These are phyloP conservation scores for Penicillium sp. DNA, from an alignment of 2,329 filamentous ascomycete genomes.

Conservation along the genomic window DNA sequence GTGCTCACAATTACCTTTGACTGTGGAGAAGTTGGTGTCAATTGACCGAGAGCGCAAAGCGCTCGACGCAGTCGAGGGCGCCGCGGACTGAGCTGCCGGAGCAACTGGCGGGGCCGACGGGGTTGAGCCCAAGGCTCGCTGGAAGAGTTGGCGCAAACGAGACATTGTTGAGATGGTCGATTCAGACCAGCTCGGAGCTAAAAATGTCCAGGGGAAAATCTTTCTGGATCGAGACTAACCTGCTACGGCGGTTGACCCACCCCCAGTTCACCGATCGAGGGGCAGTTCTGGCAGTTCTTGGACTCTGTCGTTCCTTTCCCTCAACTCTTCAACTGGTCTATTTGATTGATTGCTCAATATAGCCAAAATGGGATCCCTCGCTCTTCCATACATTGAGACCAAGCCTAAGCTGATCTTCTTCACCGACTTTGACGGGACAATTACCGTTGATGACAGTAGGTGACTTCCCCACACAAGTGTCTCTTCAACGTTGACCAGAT, in stretches of 20 bases:
- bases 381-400: conserved; percentile 45
- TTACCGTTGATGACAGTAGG: conserved; percentile 72
- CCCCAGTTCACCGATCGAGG: conserved; percentile 11
- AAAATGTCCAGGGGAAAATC: conserved; percentile 14
- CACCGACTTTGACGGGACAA: conserved; percentile 97
- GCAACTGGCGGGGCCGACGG: neutral
- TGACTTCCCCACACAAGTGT: conserved; percentile 16
- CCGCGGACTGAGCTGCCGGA: neutral
- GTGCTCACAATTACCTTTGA: conserved; percentile 32
- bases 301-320: neutral
- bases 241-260: conserved; percentile 15
- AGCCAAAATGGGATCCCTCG: conserved; percentile 31
- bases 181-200: conserved; percentile 3
- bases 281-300: conserved; percentile 9
- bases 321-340: neutral
- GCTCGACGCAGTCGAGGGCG: conserved; percentile 12
- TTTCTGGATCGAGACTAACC: conserved; percentile 10
- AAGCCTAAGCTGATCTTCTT: conserved; percentile 95
- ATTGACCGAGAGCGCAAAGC: conserved; percentile 29
- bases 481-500: conserved; percentile 13
- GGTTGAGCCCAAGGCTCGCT: conserved; percentile 30
- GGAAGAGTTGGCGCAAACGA: conserved; percentile 36
- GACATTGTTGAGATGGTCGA: conserved; percentile 26
- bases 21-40: conserved; percentile 41
- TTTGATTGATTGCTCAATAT: neutral